Conservation (phyloP, 2,329 filamentous ascomycete species). For the Microsporum canis region DNA sequence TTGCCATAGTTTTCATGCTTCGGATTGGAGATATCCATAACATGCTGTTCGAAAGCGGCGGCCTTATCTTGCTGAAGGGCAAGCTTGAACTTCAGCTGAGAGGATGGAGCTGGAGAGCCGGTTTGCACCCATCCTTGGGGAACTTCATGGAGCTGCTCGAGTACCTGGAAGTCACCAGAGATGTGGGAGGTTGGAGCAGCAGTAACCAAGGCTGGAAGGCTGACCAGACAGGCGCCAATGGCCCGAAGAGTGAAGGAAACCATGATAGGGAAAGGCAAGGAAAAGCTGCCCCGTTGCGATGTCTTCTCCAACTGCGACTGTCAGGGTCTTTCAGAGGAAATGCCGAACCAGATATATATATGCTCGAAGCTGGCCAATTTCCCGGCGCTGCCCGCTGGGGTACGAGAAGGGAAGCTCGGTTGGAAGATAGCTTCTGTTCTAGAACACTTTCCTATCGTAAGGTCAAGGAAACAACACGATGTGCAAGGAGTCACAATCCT, state of each 20-base stretch:
- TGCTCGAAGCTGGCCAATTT: background rate
- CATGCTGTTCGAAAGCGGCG: conserved; percentile 45
- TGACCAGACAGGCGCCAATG: conserved; percentile 10
- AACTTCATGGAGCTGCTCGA: conserved; percentile 20
- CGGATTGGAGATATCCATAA: conserved; percentile 53
- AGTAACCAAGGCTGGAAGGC: conserved; percentile 7
- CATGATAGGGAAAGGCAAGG: conserved; percentile 1
- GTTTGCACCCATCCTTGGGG: conserved; percentile 27
- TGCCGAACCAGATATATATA: background rate
- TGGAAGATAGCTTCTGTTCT: background rate
- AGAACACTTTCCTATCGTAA: background rate
- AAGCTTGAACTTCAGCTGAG: conserved; percentile 39
- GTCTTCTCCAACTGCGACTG: background rate
- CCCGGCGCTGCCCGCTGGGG: background rate
- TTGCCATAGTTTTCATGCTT: conserved; percentile 48
- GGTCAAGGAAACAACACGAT: background rate
- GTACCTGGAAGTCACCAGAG: background rate
- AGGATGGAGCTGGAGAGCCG: conserved; percentile 23
- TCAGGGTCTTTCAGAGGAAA: background rate
- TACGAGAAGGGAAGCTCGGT: background rate
- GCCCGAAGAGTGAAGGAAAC: conserved; percentile 9
- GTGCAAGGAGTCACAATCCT: background rate
- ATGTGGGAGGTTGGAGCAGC: conserved; percentile 7
- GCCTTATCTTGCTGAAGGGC: conserved; percentile 41
- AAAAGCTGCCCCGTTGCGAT: background rate